phyloP scores from a whole-genome alignment of 108 stramenopile genomes.

The Cyclostephanos invisitatus region DNA sequence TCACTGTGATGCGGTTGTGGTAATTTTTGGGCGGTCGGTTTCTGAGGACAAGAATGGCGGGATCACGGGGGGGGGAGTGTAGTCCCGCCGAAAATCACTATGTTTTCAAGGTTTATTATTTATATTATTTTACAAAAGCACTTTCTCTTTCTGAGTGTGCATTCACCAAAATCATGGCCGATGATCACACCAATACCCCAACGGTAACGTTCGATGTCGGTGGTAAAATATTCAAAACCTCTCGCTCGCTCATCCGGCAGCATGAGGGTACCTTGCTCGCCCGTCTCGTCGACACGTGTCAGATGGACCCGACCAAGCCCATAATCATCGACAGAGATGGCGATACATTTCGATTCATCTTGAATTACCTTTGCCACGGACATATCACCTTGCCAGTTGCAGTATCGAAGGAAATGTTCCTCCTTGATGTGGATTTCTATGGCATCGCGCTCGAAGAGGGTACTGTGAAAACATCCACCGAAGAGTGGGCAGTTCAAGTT shows the following conservation, averaged over 20 bases:
- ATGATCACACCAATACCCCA: neutral
- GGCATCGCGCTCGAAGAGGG: conserved; percentile 9
- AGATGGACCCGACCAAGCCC: conserved; percentile 1
- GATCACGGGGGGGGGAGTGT: too few species aligned
- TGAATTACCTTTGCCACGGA: conserved; percentile 18
- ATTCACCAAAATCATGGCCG: neutral
- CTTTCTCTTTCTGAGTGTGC: too few species aligned
- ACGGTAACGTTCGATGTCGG: neutral
- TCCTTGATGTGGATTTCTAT: conserved; percentile 19
- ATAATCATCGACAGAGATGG: conserved; percentile 15
- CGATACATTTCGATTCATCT: neutral
- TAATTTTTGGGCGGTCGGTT: too few species aligned
- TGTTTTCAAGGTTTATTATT: too few species aligned
- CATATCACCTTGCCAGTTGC: neutral
- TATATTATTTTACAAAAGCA: too few species aligned
- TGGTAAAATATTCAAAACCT: neutral
- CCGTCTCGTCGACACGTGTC: neutral
- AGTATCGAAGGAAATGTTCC: conserved; percentile 9
- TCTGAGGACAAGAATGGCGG: too few species aligned
- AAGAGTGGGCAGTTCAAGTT: neutral
- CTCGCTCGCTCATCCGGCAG: neutral
- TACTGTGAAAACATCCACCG: neutral
- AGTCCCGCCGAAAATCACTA: too few species aligned
- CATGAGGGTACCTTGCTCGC: neutral
- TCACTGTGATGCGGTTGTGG: too few species aligned